Evolutionary conservation across 352 stramenopile genomes (phyloP), one percentile per base, ranked within the genome.

Genomic region (Phytophthora megakarya): DNA sequence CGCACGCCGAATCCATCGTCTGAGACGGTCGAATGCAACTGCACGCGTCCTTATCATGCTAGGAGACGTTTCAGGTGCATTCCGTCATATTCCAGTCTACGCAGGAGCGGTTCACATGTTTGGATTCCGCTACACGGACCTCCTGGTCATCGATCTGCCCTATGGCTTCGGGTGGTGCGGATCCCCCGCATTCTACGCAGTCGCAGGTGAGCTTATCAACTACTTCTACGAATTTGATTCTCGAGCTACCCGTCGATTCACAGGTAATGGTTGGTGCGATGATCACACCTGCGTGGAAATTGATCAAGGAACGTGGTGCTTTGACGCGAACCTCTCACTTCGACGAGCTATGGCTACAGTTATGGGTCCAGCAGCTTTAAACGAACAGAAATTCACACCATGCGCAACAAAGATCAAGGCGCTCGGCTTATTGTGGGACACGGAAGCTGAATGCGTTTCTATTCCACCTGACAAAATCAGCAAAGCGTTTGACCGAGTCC

Each of bases 241-340:
- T 15, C 4, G 3, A 0, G 4, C 12, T 2, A 25, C 18, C 1
- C 18, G n/a, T 13, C 13, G 30, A 12, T 48, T 60, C 6, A 35
- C 2, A 8, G 70, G 61, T 15, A 73, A 68, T 3, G 58, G 66
- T 0, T 78, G 66, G 67, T 75, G 66, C 15, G 61, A 78, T 19
- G 58, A 71, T 26, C 70, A 75, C 26, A 70, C 33, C 0, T 73
- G 58, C 16, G 52, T 73, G 9, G 66, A 78, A 30, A 13, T 65
- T 0, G 63, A 68, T 6, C 15, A 25, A 0, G 62, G 59, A 5
- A 26, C 13, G 0, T 39, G 50, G 0, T 65, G 59, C n/a, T 35
- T 55, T 7, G 62, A 69, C 0, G 71, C 58, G 0, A 62, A 73
- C 7, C 2, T 69, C 0, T 19, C 63, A 10, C 45, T 72, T 0